Percentiles rank a stretch among this genome's conserved stretches.
phyloP scores from a whole-genome alignment of 257 asterid genomes.

The Solanum appendiculatum region DNA sequence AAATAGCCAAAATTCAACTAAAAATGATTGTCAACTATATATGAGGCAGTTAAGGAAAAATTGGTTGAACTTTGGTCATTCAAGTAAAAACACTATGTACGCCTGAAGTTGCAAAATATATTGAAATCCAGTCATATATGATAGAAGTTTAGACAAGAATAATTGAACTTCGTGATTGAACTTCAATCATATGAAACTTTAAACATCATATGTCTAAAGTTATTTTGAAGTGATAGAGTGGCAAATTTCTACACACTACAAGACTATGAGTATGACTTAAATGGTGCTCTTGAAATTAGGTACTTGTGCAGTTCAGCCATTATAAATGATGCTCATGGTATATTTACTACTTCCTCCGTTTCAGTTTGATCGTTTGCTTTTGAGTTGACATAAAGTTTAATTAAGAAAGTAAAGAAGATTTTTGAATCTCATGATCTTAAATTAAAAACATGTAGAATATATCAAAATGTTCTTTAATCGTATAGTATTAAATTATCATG shows the following conservation, averaged over 20 bases:
- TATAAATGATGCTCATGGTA: too few relatives aligned
- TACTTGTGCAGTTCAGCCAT: neutral
- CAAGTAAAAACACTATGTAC: fast-evolving
- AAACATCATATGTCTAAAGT: neutral
- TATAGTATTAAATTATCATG: neutral
- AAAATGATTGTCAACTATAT: neutral
- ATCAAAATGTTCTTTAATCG: neutral
- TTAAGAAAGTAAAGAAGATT: neutral
- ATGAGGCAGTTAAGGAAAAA: neutral
- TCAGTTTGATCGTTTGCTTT: too few relatives aligned
- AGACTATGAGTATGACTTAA: neutral
- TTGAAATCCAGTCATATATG: neutral
- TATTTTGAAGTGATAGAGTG: neutral
- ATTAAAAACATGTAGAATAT: neutral
- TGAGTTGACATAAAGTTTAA: neutral
- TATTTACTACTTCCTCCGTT: too few relatives aligned
- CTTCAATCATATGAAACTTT: neutral
- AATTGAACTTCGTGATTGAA: too few relatives aligned
- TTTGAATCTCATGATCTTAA: neutral
- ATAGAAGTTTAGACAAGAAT: neutral
- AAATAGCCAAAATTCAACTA: neutral
- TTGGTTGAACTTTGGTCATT: neutral
- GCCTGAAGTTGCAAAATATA: neutral
- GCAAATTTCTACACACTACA: neutral
- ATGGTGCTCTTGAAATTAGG: neutral